Base-by-base conservation (phyloP, 305 asterid species). In the Plantago lanceolata region DNA sequence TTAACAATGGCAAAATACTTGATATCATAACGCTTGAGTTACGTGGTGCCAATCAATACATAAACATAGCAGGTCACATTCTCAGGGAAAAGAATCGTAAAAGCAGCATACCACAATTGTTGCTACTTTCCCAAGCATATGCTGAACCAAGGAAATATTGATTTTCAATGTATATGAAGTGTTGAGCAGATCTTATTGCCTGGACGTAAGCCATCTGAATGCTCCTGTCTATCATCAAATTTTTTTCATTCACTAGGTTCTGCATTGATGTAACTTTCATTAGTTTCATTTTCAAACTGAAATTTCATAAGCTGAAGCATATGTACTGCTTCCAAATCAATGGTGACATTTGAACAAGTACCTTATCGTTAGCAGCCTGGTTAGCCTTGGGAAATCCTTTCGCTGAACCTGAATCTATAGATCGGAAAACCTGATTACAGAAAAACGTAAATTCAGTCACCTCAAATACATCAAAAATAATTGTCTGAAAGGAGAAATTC, bases 61-160 rank as follows among this genome's bases (percentile, higher is more conserved):
- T 12, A 13, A 9, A 20, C 14, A 44, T 14, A 15, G 6, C 28
- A 45, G 50, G 18, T 48, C 28, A 14, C 9, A 4, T 33, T 53
- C 29, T 18, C 9, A 16, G 20, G 16, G 17, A 63, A 19, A 26
- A 5, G 19, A 68, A 62, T 7, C 58, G 20, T 40, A 49, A 17
- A 44, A 52, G 59, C 43, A 70, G 21, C 59, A 19, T 65, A 89
- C 96, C 98, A 63, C 96, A 90, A 70, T 74, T 73, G 75, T 68
- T 84, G 67, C 90, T 83, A 61, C 88, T 76, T 59, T 88, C 90
- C 99, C 97, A 93, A 63, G 97, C 99, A 71, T 84, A 93, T 19
- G 99, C 87, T 57, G 99, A 84, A 13, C 99, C 99, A 13, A 93
- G 80, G 72, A 93, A 93, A 72, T 93, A 93, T 70, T 93, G 97